Conservation (phyloP, 2,329 filamentous ascomycete species). For the Alternaria consortialis region DNA sequence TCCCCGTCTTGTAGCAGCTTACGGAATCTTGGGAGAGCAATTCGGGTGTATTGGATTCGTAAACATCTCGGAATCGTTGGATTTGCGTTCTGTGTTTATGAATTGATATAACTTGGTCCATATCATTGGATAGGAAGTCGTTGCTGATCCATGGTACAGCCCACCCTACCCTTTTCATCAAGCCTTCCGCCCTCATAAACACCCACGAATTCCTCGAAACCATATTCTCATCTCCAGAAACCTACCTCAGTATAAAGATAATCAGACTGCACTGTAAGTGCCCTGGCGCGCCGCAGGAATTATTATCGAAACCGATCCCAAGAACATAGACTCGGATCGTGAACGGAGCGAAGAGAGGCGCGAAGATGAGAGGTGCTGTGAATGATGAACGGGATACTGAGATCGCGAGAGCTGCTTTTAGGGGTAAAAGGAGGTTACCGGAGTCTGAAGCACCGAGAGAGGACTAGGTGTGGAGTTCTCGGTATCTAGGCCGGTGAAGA, state of each 20-base stretch:
- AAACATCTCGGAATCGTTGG: neutral
- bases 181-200: neutral
- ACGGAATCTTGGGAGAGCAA: neutral
- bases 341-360: neutral
- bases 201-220: neutral
- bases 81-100: neutral
- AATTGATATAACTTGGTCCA: neutral
- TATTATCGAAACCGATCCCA: neutral
- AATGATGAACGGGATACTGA: neutral
- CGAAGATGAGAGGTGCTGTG: neutral
- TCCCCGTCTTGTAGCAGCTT: neutral
- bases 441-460: neutral
- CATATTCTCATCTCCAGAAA: rapidly evolving
- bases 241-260: rapidly evolving
- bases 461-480: neutral
- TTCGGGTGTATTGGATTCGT: neutral
- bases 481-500: neutral
- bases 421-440: neutral
- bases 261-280: neutral
- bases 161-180: neutral
- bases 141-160: neutral
- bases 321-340: neutral
- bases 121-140: neutral
- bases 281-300: neutral
- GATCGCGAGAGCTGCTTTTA: neutral